Percentiles rank a stretch among this genome's conserved stretches.
phyloP scores from a whole-genome alignment of 2,329 filamentous ascomycete genomes.

The Sordariomycetes sp. region DNA sequence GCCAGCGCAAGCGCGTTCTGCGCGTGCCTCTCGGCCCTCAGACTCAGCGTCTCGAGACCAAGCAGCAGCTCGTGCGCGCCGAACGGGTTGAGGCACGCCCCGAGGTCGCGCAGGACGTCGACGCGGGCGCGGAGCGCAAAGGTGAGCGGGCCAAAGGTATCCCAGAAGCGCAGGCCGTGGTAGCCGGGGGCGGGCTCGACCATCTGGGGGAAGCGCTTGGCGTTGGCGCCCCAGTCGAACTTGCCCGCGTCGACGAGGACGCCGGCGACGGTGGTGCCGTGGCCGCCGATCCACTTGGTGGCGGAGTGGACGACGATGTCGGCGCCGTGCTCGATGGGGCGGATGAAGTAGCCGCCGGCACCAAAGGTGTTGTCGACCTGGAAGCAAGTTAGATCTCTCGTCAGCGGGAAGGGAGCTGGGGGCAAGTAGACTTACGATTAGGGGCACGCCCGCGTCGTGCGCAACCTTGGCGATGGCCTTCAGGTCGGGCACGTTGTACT shows the following conservation, averaged over 20 bases:
- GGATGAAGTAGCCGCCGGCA: conserved; percentile 77
- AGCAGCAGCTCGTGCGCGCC: conserved; percentile 84
- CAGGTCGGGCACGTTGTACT: conserved; percentile 86
- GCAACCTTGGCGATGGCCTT: conserved; percentile 75
- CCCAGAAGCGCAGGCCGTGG: conserved; percentile 89
- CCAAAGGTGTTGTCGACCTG: conserved; percentile 92
- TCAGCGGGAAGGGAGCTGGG: too few relatives aligned
- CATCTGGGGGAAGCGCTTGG: conserved; percentile 81
- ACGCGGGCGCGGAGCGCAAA: conserved; percentile 81
- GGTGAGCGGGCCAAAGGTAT: conserved; percentile 71
- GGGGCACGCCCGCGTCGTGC: conserved; percentile 51
- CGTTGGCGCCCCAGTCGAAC: conserved; percentile 86
- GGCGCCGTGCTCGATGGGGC: conserved; percentile 79
- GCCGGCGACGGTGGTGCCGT: conserved; percentile 83
- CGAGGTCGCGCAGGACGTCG: conserved; percentile 80
- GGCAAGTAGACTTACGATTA: conserved; percentile 33
- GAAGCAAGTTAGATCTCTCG: not conserved
- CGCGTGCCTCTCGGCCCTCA: conserved; percentile 78
- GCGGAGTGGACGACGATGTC: conserved; percentile 92
- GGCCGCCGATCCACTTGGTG: conserved; percentile 94
- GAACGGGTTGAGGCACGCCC: conserved; percentile 74
- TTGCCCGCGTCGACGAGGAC: conserved; percentile 80
- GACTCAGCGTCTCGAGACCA: conserved; percentile 77
- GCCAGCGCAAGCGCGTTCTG: conserved; percentile 72
- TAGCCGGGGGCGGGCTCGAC: conserved; percentile 79